Base-by-base conservation (phyloP, 129 eudicot genomes). In the Escallonia herrerae region DNA sequence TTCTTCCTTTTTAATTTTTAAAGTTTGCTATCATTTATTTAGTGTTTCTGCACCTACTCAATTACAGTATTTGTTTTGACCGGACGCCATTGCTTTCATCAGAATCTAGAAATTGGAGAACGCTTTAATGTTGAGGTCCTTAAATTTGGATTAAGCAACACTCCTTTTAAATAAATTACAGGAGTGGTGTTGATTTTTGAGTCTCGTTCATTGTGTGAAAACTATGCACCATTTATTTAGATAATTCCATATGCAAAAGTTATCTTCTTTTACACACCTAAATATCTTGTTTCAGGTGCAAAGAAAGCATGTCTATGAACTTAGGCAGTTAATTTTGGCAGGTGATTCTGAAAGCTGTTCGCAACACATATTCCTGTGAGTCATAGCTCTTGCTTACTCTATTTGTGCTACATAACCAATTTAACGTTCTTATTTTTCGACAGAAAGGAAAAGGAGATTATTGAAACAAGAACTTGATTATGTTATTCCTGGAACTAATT, bases 291-390 rank as follows among this genome's bases (percentile, higher is more conserved):
- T 58, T 10, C 82, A 94, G 99, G 97, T 94, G 62, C 99, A 94
- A 78, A 77, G 99, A 74, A 94, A 86, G 70, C 99, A 94, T 74
- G 99, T 94, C 53, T 94, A 94, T 74, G 86, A 86, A 72, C 99
- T 94, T 53, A 83, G 99, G 43, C 99, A 94, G 68, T 72, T 84
- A 58, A 84, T 94, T 62, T 74, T 94, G 80, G 69, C 84, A 1
- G 97, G 99, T 39, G 87, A 84, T 70, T 77, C 90, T 59, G 94
- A 86, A 73, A 86, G 90, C 82, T 86, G 93, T 66, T 83, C 99
- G 15, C 83, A 94, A 70, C 96, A 86, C 37, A 84, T 86, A 68
- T 80, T 82, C 71, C 91, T 83, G 99, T 94, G 63, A 86, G 99
- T 77, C 66, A 54, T 58, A 49, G 55, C 68, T 41, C 53, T 67